These are phyloP conservation scores for Pythium dissotocum DNA, from an alignment of 352 stramenopile species.

Conservation along the genomic window DNA sequence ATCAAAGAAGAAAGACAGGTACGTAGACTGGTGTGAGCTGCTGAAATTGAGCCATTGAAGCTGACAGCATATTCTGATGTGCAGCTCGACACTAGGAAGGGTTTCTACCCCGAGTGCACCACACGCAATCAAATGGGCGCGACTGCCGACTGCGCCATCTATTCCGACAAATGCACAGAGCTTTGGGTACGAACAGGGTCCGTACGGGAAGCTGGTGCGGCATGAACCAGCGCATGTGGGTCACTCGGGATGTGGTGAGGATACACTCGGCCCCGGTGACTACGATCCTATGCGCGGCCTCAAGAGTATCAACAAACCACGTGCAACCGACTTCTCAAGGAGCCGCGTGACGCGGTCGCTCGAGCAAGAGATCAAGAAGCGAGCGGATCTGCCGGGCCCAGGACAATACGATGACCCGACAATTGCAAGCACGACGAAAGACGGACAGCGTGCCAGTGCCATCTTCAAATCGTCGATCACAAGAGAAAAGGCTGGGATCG, in stretches of 20 bases:
- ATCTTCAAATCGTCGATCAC: constrained; percentile 74
- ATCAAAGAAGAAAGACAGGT: constrained; percentile 40
- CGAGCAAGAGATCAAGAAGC: constrained; percentile 59
- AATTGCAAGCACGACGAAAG: constrained; percentile 33
- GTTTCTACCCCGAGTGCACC: constrained; percentile 32
- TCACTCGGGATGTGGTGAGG: constrained; percentile 51
- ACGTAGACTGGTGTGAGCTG: background rate
- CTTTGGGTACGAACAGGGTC: constrained; percentile 76
- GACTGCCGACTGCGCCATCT: constrained; percentile 67
- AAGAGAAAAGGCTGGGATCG: constrained; percentile 41
- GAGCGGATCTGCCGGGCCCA: constrained; percentile 55
- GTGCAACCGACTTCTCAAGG: constrained; percentile 72
- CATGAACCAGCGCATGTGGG: constrained; percentile 60
- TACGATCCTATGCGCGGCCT: constrained; percentile 71
- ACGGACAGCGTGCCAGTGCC: constrained; percentile 49
- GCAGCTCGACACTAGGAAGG: constrained; percentile 27
- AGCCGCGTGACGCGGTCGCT: constrained; percentile 60
- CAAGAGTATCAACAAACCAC: constrained; percentile 64
- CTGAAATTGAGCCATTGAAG: background rate
- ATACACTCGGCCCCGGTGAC: constrained; percentile 68
- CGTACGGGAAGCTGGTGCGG: constrained; percentile 70
- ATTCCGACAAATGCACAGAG: constrained; percentile 74
- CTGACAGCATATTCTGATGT: background rate
- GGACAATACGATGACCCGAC: constrained; percentile 55
- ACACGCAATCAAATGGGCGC: constrained; percentile 58